These are phyloP conservation scores for Gleditsia sinensis DNA, from an alignment of 306 rosid species.

Conservation along the genomic window DNA sequence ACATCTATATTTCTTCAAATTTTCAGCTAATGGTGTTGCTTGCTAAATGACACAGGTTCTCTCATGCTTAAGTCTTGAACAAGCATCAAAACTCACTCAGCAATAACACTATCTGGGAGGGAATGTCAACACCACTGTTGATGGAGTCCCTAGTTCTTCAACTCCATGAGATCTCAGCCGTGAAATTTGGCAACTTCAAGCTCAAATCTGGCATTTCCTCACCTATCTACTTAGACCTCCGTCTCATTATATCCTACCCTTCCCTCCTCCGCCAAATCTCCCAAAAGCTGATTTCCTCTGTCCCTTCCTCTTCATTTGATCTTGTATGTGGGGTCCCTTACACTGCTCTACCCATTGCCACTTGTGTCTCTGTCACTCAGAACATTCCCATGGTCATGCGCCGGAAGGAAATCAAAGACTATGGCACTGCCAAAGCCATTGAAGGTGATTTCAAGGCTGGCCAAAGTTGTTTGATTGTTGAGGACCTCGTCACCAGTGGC, in stretches of 20 bases:
- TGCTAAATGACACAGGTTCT: constrained; percentile 25
- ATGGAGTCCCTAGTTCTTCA: constrained; percentile 72
- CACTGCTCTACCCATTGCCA: constrained; percentile 92
- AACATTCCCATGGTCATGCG: constrained; percentile 89
- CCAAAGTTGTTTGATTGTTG: constrained; percentile 73
- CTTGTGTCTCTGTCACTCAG: constrained; percentile 58
- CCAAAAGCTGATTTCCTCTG: constrained; percentile 64
- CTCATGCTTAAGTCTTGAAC: constrained; percentile 16
- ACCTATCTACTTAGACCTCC: constrained; percentile 89
- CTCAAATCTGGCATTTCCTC: constrained; percentile 92
- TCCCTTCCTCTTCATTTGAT: constrained; percentile 63
- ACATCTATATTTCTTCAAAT: neutral
- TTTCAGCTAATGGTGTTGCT: constrained; percentile 1
- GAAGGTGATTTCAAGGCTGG: constrained; percentile 63
- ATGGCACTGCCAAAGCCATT: constrained; percentile 83
- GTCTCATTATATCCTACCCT: constrained; percentile 84
- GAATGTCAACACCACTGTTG: constrained; percentile 49
- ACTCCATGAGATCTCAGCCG: constrained; percentile 90
- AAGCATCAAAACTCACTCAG: neutral
- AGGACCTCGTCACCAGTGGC: constrained; percentile 90
- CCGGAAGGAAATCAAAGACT: constrained; percentile 90
- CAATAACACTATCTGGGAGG: neutral
- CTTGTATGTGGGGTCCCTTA: constrained; percentile 89
- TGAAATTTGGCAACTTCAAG: constrained; percentile 89
- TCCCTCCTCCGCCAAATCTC: constrained; percentile 79